phyloP scores from a whole-genome alignment of 192 early-diverging fungal species.

The Gryganskiella cystojenkinii region DNA sequence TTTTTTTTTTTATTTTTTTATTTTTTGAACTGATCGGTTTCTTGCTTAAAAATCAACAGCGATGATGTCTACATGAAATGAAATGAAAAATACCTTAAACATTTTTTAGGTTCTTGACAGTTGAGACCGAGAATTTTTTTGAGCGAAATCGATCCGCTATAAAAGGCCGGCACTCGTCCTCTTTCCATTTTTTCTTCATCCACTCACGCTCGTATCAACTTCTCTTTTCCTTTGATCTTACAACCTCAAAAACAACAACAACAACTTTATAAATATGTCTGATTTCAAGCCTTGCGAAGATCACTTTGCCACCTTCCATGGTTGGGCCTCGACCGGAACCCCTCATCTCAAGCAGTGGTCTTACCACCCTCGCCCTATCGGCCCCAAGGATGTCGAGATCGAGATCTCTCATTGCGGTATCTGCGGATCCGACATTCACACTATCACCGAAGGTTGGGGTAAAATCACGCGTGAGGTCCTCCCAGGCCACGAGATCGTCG shows the following conservation, averaged over 20 bases:
- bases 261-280: neutral
- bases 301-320: constrained; percentile 61
- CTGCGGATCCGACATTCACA: constrained; percentile 83
- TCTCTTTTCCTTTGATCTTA: no score
- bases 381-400: constrained; percentile 75
- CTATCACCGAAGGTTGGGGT: constrained; percentile 71
- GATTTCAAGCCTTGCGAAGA: constrained; percentile 53
- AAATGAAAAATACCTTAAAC: no score
- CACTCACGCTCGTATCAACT: no score
- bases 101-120: no score
- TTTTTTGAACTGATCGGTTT: no score
- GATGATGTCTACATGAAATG: no score
- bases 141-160: no score
- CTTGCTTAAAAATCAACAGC: no score
- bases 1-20: no score
- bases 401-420: constrained; percentile 81
- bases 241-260: neutral
- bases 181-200: no score
- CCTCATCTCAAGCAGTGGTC: constrained; percentile 53
- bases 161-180: no score
- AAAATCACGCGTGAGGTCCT: constrained; percentile 37
- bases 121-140: no score
- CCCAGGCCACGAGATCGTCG: constrained; percentile 65
- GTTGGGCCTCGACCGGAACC: constrained; percentile 48
- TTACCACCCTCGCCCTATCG: constrained; percentile 69